Conservation (phyloP, 139 green algal genomes). For the Microglena sp. region DNA sequence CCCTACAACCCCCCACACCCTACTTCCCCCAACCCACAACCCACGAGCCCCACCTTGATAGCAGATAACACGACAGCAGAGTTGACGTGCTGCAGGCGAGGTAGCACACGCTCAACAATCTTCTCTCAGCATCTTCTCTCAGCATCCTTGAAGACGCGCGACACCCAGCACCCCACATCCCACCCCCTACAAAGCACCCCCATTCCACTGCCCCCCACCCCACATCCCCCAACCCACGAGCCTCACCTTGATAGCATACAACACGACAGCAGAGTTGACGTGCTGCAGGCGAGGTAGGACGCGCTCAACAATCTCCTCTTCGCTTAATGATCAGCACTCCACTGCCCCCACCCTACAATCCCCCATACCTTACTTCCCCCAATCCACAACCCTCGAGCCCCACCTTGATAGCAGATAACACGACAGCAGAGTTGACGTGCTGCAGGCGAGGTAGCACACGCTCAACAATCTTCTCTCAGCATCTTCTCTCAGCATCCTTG, state of each 20-base stretch:
- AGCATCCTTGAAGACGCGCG: no score
- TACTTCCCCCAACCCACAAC: no score
- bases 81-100: slow-evolving; percentile 98
- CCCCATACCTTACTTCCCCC: no score
- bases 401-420: slow-evolving; percentile 93
- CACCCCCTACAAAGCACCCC: no score
- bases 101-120: slow-evolving; percentile 91
- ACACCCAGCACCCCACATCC: no score
- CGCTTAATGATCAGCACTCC: no score
- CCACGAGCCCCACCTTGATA: slow-evolving; percentile 88
- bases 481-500: no score
- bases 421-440: slow-evolving; percentile 96
- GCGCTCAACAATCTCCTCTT: slow-evolving; percentile 88
- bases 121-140: no score
- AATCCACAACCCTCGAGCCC: no score
- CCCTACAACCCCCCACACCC: no score
- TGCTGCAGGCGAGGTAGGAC: slow-evolving; percentile 94
- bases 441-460: slow-evolving; percentile 93
- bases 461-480: slow-evolving; percentile 83
- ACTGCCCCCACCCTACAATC: background rate
- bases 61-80: slow-evolving; percentile 91
- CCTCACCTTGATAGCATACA: slow-evolving; percentile 88
- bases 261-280: slow-evolving; percentile 92
- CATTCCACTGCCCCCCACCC: no score
- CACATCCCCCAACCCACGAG: no score